Base-by-base conservation (phyloP, 2,329 filamentous ascomycete species). In the Pleurostoma richardsiae region DNA sequence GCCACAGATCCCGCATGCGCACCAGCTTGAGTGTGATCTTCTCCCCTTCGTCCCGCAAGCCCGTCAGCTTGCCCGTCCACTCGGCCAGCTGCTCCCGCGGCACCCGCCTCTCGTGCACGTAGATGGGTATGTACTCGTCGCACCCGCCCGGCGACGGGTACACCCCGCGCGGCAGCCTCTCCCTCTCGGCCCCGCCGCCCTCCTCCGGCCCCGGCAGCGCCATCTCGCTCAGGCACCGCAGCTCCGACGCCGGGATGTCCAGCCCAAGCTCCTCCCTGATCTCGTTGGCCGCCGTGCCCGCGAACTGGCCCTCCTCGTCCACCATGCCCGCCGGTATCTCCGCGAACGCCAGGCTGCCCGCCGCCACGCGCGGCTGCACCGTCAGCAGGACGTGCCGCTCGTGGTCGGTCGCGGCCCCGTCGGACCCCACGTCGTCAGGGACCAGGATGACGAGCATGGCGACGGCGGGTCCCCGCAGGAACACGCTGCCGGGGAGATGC, bases 321-420 rank as follows among this genome's bases (percentile, higher is more conserved):
- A 83, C 74, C 80, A 84, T 83, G 3, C 80, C 80, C 0, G 80
- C 80, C 0, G 80, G 80, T 10, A 84, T 55, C 60, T 84, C 80
- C 0, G 77, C 70, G 49, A 83, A 80, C 19, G 68, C 68, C 3
- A 83, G 60, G n/a, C 75, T 77, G 0, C 75, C 78, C 1, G 69
- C 76, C 0, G 80, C 68, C 4, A 82, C 59, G 41, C 81, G 75
- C 27, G 80, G 76, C 61, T 83, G 80, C 29, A 83, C 72, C 0
- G 80, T 83, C 44, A 85, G 59, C 2, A 84, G 62, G 6, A 75
- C 79, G 57, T 80, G 74, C 45, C 77, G 71, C 63, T 83, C 77
- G 10, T 70, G 59, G 1, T 58, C 64, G 1, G 55, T 59, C 11
- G 52, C 46, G 5, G 58, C 29, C n/a, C 10, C 27, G 28, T 29